phyloP scores from a whole-genome alignment of 805 yeast genomes.

The Candida krabiensis region DNA sequence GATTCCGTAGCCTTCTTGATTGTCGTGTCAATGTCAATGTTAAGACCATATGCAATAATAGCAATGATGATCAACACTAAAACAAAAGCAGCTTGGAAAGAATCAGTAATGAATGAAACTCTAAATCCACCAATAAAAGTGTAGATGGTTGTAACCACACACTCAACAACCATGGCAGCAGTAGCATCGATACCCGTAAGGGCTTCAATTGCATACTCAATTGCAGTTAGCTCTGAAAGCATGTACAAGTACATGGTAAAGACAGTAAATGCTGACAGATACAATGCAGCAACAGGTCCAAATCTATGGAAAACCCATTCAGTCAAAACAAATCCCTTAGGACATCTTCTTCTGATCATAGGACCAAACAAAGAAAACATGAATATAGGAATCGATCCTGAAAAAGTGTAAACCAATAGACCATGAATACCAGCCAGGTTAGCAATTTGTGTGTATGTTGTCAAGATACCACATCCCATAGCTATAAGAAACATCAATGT shows the following conservation, averaged over 20 bases:
- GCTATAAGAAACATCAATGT: constrained; percentile 42
- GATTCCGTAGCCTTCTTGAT: constrained; percentile 61
- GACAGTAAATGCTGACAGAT: constrained; percentile 77
- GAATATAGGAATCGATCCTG: constrained; percentile 82
- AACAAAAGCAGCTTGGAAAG: constrained; percentile 78
- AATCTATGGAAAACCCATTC: constrained; percentile 91
- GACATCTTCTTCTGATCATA: constrained; percentile 70
- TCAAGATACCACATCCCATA: constrained; percentile 84
- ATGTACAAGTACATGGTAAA: constrained; percentile 82
- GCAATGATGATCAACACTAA: constrained; percentile 66
- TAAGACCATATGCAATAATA: constrained; percentile 74
- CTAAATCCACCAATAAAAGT: constrained; percentile 88
- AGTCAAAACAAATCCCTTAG: constrained; percentile 87
- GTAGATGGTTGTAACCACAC: constrained; percentile 83
- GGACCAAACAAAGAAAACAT: constrained; percentile 87
- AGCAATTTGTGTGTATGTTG: constrained; percentile 86
- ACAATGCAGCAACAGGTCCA: constrained; percentile 71
- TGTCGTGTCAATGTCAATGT: constrained; percentile 62
- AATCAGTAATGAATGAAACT: constrained; percentile 85
- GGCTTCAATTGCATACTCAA: constrained; percentile 72
- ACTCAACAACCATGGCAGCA: constrained; percentile 80
- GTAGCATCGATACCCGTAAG: constrained; percentile 77
- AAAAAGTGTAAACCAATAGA: constrained; percentile 70
- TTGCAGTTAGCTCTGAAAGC: constrained; percentile 84
- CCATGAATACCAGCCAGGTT: constrained; percentile 88